Evolutionary conservation across 176 grass and related monocot genomes (phyloP).

Genomic region (Cenchrus fungigraminus): DNA sequence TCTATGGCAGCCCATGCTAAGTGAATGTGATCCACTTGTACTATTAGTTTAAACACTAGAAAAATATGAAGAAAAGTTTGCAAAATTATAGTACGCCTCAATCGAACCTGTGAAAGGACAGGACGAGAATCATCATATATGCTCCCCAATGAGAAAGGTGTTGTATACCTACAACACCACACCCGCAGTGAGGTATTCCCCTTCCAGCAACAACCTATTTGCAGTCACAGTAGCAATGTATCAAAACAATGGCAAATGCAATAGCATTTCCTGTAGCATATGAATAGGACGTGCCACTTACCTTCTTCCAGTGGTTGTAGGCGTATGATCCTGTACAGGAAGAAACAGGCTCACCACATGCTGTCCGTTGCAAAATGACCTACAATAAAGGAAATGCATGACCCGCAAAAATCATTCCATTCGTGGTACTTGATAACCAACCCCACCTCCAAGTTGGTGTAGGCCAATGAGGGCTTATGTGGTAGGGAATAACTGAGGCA

Average conservation of each 20-base stretch:
- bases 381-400: slow-evolving; percentile 25
- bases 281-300: slow-evolving; percentile 16
- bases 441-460: slow-evolving; percentile 46
- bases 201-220: not conserved
- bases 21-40: not conserved
- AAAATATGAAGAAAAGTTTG: not conserved
- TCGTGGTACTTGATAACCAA: slow-evolving; percentile 25
- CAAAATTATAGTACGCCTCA: not conserved
- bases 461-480: slow-evolving; percentile 40
- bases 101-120: not conserved
- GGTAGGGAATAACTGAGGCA: slow-evolving; percentile 22
- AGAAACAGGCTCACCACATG: slow-evolving; percentile 18
- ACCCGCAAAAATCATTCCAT: slow-evolving; percentile 33
- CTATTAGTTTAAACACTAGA: not conserved
- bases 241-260: not conserved
- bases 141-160: not conserved
- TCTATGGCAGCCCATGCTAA: slow-evolving; percentile 6
- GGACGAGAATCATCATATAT: not conserved
- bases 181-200: not conserved
- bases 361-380: slow-evolving; percentile 29
- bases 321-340: not conserved
- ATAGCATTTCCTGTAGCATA: not conserved
- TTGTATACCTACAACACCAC: not conserved
- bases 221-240: not conserved
- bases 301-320: slow-evolving; percentile 7